phyloP scores from a whole-genome alignment of 1,284 basidiomycete species.

The Ustilago sp. region DNA sequence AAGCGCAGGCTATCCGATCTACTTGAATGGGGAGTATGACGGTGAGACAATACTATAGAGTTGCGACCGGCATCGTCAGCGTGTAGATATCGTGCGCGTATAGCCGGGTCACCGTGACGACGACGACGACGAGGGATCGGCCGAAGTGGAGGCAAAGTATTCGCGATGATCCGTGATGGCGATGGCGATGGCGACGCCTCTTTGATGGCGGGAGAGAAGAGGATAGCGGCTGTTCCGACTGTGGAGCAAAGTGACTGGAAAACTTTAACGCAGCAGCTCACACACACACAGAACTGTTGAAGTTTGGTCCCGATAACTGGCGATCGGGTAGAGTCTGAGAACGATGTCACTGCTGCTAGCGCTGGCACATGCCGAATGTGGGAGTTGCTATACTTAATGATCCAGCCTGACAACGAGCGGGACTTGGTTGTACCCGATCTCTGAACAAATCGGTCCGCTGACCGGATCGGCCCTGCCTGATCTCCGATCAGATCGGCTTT shows the following conservation, averaged over 20 bases:
- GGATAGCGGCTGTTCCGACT: background rate
- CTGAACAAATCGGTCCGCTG: too few species aligned
- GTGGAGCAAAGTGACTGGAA: background rate
- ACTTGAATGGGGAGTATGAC: background rate
- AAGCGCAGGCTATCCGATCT: background rate
- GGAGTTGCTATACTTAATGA: too few species aligned
- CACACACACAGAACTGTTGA: background rate
- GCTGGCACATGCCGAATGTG: too few species aligned
- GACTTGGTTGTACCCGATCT: background rate
- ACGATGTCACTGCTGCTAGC: too few species aligned
- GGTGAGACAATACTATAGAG: background rate
- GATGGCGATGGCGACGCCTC: slow-evolving; percentile 1
- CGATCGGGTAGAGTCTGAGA: too few species aligned
- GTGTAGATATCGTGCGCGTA: too few species aligned
- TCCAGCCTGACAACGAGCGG: too few species aligned
- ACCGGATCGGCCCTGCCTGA: too few species aligned
- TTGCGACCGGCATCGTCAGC: too few species aligned
- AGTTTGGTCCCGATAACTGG: background rate
- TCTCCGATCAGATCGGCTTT: too few species aligned
- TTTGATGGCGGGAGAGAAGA: background rate
- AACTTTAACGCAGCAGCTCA: background rate
- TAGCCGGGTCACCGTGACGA: too few species aligned
- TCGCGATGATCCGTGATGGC: background rate
- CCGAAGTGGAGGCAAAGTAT: background rate
- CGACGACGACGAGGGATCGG: background rate